Evolutionary conservation across 495 filamentous ascomycete genomes (phyloP).

Genomic region (Neurospora sp.): DNA sequence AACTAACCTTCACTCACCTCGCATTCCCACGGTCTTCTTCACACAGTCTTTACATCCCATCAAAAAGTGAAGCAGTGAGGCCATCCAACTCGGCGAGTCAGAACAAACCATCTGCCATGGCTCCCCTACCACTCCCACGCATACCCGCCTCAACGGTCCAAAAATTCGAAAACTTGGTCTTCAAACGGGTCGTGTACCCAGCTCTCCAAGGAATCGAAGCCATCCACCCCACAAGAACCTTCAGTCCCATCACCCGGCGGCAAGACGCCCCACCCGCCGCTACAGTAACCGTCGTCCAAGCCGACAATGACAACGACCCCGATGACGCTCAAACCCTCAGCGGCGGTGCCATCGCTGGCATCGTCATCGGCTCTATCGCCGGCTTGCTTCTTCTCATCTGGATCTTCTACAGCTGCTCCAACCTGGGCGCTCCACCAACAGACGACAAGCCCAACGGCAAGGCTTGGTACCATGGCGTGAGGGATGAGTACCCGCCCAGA

Average conservation of each 20-base stretch:
- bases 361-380: slow-evolving; percentile 49
- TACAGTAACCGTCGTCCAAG: slow-evolving; percentile 9
- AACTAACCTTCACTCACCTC: not conserved
- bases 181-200: slow-evolving; percentile 1
- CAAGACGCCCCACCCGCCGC: slow-evolving; percentile 2
- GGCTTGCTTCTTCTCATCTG: slow-evolving; percentile 45
- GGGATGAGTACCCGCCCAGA: slow-evolving; percentile 8
- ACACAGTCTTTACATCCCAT: not conserved
- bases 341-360: slow-evolving; percentile 49
- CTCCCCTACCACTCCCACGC: not conserved
- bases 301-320: not conserved
- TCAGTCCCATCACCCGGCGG: not conserved
- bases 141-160: not conserved
- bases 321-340: slow-evolving; percentile 27
- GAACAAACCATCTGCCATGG: not conserved
- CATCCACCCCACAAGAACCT: not conserved
- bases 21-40: not conserved
- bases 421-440: slow-evolving; percentile 24
- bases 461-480: slow-evolving; percentile 22
- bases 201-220: not conserved
- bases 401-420: slow-evolving; percentile 36
- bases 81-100: not conserved
- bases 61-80: not conserved
- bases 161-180: not conserved
- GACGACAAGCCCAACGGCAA: slow-evolving; percentile 2